Conservation (phyloP, 805 yeast genomes). For the Saccharomycopsis sp. region DNA sequence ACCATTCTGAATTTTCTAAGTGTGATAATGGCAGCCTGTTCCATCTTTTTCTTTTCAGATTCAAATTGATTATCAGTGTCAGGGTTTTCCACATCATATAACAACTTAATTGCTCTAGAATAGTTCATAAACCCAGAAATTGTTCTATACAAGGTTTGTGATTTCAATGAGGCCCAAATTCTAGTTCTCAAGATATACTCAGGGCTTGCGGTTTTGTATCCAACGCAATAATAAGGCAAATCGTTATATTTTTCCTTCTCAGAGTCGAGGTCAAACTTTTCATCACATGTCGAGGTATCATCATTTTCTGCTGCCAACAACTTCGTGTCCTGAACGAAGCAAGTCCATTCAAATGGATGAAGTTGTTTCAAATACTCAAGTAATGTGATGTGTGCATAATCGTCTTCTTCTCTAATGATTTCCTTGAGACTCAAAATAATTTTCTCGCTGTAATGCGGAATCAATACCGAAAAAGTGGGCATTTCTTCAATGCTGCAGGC, state of each 20-base stretch:
- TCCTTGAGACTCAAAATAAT: slow-evolving; percentile 69
- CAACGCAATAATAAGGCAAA: slow-evolving; percentile 53
- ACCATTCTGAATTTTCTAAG: slow-evolving; percentile 55
- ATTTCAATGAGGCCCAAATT: slow-evolving; percentile 67
- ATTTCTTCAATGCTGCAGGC: slow-evolving; percentile 55
- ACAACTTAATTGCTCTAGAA: slow-evolving; percentile 53
- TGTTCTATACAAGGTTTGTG: slow-evolving; percentile 68
- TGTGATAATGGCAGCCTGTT: slow-evolving; percentile 38
- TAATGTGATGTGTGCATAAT: slow-evolving; percentile 50
- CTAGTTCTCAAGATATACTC: slow-evolving; percentile 54
- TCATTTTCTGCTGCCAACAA: slow-evolving; percentile 44
- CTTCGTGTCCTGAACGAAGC: slow-evolving; percentile 60
- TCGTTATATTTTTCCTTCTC: slow-evolving; percentile 34
- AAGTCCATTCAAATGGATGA: slow-evolving; percentile 60
- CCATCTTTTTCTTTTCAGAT: slow-evolving; percentile 23
- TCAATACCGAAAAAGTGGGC: slow-evolving; percentile 76
- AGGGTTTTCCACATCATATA: slow-evolving; percentile 49
- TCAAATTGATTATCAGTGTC: slow-evolving; percentile 29
- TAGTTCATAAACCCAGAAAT: slow-evolving; percentile 70
- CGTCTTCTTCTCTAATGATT: slow-evolving; percentile 65
- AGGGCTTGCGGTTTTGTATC: slow-evolving; percentile 53
- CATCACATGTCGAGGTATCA: slow-evolving; percentile 27
- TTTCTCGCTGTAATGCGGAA: slow-evolving; percentile 84
- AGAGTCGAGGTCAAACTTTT: slow-evolving; percentile 33
- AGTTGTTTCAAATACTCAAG: slow-evolving; percentile 61